These are phyloP conservation scores for Zymoseptoria brevis DNA, from an alignment of 2,329 filamentous ascomycete genomes.

Conservation along the genomic window DNA sequence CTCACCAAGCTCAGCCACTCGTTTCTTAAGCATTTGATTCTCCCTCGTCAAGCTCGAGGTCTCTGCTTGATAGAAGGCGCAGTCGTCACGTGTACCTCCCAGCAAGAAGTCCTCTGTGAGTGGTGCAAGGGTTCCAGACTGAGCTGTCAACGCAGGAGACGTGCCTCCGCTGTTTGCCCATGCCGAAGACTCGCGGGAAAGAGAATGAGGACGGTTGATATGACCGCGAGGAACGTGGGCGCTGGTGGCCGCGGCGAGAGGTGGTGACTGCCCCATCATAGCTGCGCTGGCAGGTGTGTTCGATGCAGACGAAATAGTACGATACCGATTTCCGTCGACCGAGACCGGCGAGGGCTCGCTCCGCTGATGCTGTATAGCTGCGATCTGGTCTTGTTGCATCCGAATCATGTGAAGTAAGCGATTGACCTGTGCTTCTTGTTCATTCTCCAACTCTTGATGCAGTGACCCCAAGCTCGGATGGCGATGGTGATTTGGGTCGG, in stretches of 20 bases:
- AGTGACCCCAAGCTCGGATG: slow-evolving; percentile 67
- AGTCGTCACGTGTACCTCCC: slow-evolving; percentile 58
- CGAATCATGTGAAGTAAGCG: slow-evolving; percentile 70
- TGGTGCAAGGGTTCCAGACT: slow-evolving; percentile 42
- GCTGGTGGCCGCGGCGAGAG: slow-evolving; percentile 11
- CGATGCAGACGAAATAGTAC: slow-evolving; percentile 24
- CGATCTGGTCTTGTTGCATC: slow-evolving; percentile 63
- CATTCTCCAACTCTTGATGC: slow-evolving; percentile 70
- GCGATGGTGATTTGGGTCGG: slow-evolving; percentile 52
- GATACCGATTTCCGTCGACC: not conserved
- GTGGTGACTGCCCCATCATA: slow-evolving; percentile 29
- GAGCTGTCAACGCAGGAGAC: slow-evolving; percentile 45
- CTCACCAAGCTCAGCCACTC: slow-evolving; percentile 64
- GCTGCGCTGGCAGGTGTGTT: slow-evolving; percentile 35
- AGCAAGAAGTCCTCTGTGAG: slow-evolving; percentile 50
- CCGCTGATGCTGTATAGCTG: slow-evolving; percentile 43
- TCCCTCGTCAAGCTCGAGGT: slow-evolving; percentile 69
- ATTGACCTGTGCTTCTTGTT: slow-evolving; percentile 74
- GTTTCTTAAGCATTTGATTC: slow-evolving; percentile 72
- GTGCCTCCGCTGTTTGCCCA: slow-evolving; percentile 32
- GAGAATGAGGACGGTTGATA: slow-evolving; percentile 27
- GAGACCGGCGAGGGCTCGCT: slow-evolving; percentile 9
- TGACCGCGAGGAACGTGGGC: slow-evolving; percentile 16
- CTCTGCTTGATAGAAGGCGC: slow-evolving; percentile 73
- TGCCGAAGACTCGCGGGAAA: slow-evolving; percentile 40